Percentiles rank a stretch among this genome's conserved stretches.
phyloP scores from a whole-genome alignment of 2,329 filamentous ascomycete species.

The Diaporthe eres region DNA sequence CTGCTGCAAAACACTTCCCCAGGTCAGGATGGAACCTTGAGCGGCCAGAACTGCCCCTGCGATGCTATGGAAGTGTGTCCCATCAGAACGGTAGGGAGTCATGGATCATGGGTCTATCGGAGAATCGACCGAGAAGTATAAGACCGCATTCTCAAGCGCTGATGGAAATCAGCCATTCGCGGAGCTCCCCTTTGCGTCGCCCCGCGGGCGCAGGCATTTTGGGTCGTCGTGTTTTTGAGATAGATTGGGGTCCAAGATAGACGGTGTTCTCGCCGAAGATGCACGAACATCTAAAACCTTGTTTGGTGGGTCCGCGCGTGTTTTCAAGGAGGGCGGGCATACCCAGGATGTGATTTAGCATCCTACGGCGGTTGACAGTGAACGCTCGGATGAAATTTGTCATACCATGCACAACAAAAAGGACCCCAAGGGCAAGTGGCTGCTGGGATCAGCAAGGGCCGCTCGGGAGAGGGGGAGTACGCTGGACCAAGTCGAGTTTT shows the following conservation, averaged over 20 bases:
- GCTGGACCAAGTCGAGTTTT: too few species aligned
- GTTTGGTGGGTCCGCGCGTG: constrained; percentile 15
- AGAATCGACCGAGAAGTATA: constrained; percentile 14
- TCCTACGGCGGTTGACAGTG: background rate
- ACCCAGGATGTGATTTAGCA: background rate
- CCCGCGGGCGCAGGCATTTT: background rate
- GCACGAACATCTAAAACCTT: constrained; percentile 17
- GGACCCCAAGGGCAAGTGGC: background rate
- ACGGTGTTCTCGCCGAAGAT: constrained; percentile 26
- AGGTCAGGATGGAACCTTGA: constrained; percentile 18
- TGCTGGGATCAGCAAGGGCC: background rate
- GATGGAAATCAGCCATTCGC: background rate
- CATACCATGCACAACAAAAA: background rate
- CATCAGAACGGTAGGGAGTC: constrained; percentile 14
- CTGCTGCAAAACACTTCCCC: background rate
- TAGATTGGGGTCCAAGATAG: background rate
- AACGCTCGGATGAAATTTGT: constrained; percentile 6
- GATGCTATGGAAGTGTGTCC: constrained; percentile 8
- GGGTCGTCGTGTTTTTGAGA: background rate
- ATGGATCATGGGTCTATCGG: constrained; percentile 10
- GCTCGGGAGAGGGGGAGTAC: background rate
- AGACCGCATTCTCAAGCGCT: background rate
- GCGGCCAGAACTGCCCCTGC: background rate
- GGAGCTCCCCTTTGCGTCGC: background rate
- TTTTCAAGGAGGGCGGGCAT: constrained; percentile 2